Evolutionary conservation across 495 filamentous ascomycete species (phyloP).

Genomic region (Penicillium desertorum): DNA sequence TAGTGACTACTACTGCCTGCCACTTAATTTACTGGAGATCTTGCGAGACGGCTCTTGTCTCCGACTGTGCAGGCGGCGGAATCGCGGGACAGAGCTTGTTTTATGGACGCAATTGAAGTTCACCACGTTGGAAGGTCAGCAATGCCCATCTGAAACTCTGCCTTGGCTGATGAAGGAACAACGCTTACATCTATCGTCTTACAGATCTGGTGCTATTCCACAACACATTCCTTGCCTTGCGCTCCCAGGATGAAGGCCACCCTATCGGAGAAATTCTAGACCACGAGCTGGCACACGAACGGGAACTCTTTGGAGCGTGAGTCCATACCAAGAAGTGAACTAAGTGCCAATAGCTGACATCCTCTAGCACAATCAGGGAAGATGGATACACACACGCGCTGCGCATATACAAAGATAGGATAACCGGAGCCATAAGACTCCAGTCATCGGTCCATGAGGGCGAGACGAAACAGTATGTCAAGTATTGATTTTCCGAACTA

Average conservation of each 20-base stretch:
- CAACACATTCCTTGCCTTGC: constrained; percentile 71
- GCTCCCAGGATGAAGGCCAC: constrained; percentile 61
- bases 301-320: constrained; percentile 68
- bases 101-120: constrained; percentile 61
- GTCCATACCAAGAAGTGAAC: constrained; percentile 13
- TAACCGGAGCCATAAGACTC: constrained; percentile 60
- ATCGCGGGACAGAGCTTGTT: constrained; percentile 41
- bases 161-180: background rate
- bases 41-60: constrained; percentile 52
- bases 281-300: constrained; percentile 61
- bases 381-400: constrained; percentile 68
- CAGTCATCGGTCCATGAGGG: constrained; percentile 51
- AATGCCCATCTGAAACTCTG: background rate
- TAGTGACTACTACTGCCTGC: constrained; percentile 49
- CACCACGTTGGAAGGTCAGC: constrained; percentile 57
- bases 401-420: constrained; percentile 66
- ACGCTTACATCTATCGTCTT: constrained; percentile 8
- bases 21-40: constrained; percentile 54
- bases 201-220: constrained; percentile 76
- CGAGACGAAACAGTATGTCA: constrained; percentile 41
- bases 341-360: constrained; percentile 11
- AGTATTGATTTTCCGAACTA: background rate
- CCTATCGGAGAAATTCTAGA: constrained; percentile 55
- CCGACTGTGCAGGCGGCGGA: constrained; percentile 52
- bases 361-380: constrained; percentile 64